Conservation (phyloP, 345 rosid genomes). For the Brassica carinata region DNA sequence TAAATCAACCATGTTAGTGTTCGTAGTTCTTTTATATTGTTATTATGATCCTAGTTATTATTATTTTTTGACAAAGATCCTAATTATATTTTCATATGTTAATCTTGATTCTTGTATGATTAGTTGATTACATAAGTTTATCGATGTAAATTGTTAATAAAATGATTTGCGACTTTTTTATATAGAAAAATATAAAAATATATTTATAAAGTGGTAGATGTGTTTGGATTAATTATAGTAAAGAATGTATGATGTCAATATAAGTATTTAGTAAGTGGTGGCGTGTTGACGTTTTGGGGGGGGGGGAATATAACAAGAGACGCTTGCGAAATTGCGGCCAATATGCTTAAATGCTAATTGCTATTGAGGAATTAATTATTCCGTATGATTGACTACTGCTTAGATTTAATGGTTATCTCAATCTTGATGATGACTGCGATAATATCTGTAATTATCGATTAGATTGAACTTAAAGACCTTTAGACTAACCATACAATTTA, state of each 20-base stretch:
- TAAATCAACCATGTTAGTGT: background rate
- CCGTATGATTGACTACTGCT: constrained; percentile 2
- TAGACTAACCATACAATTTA: background rate
- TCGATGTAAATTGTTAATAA: background rate
- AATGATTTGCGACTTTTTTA: background rate
- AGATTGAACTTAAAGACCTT: background rate
- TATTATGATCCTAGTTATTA: background rate
- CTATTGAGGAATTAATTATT: constrained; percentile 1
- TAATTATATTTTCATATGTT: no score
- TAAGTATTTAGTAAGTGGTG: constrained; percentile 13
- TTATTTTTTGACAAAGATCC: background rate
- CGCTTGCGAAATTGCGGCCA: constrained; percentile 10
- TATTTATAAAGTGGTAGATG: no score
- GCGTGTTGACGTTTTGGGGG: background rate
- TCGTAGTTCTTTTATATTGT: background rate
- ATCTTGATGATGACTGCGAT: constrained; percentile 9
- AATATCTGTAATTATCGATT: background rate
- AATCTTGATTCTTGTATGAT: background rate
- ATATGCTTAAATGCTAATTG: background rate
- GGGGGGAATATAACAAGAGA: background rate
- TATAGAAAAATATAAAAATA: no score
- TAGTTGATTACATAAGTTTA: background rate
- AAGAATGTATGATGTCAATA: no score
- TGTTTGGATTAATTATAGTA: background rate
- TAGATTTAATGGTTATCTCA: constrained; percentile 7